A percentile compares a stretch with the other conserved stretches of the same genome.
Evolutionary conservation across 345 rosid genomes (phyloP).

Genomic region (Heritiera fomes): DNA sequence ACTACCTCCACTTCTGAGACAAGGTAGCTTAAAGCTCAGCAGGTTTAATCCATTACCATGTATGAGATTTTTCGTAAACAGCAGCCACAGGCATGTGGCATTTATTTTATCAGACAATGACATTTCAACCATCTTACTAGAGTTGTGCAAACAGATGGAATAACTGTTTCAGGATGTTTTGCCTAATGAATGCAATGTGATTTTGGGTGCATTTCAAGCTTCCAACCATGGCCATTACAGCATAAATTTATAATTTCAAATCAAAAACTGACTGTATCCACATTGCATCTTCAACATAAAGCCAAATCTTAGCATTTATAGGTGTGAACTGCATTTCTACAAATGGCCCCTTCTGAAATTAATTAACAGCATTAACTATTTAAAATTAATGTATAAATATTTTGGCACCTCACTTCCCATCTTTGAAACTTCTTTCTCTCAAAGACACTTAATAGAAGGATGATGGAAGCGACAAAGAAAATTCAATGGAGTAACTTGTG

Average conservation of each 20-base stretch:
- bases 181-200: background rate
- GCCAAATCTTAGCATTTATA: background rate
- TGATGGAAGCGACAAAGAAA: background rate
- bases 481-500: background rate
- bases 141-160: background rate
- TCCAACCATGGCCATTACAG: background rate
- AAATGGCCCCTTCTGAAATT: background rate
- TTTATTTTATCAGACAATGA: background rate
- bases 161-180: background rate
- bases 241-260: background rate
- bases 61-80: background rate
- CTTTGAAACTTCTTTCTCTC: too few relatives aligned
- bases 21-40: background rate
- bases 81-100: background rate
- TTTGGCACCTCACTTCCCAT: too few relatives aligned
- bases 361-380: background rate
- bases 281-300: background rate
- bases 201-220: background rate
- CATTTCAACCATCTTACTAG: background rate
- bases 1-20: background rate
- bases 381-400: background rate
- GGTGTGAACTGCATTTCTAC: background rate
- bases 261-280: background rate
- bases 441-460: background rate
- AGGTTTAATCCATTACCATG: background rate